Conservation (phyloP, 2,329 filamentous ascomycete species). For the Delphinella strobiligena region DNA sequence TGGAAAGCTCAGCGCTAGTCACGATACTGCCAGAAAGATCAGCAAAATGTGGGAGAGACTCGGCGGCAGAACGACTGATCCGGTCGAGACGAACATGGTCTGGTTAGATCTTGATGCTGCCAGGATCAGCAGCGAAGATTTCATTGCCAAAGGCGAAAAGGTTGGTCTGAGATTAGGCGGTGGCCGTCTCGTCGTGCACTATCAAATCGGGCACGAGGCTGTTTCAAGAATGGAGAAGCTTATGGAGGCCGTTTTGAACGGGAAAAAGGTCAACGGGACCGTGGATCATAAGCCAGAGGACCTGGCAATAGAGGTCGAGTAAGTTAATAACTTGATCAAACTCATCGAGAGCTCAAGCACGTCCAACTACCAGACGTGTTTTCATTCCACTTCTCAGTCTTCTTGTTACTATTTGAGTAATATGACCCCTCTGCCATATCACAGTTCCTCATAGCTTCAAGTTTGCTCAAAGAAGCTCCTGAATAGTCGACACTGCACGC, state of each 20-base stretch:
- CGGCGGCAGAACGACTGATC: constrained; percentile 56
- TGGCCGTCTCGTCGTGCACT: constrained; percentile 55
- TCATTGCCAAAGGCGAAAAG: constrained; percentile 42
- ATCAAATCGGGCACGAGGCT: constrained; percentile 58
- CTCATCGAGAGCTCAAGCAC: no score
- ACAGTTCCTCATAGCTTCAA: no score
- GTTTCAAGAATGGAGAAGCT: constrained; percentile 44
- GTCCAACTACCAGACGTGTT: no score
- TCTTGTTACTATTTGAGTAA: no score
- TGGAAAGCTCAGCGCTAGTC: constrained; percentile 48
- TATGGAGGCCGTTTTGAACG: constrained; percentile 32
- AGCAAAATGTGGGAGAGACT: constrained; percentile 53
- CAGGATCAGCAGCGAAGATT: constrained; percentile 40
- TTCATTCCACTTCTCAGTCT: no score
- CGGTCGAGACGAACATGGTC: constrained; percentile 84
- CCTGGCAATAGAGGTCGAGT: constrained; percentile 11
- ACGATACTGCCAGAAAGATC: constrained; percentile 51
- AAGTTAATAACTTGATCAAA: no score
- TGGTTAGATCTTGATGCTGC: constrained; percentile 64
- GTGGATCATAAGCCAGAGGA: constrained; percentile 13
- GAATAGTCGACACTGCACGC: no score
- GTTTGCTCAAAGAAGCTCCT: no score
- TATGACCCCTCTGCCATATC: no score
- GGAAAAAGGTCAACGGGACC: constrained; percentile 13
- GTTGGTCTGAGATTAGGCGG: constrained; percentile 46